A percentile compares a stretch with the other conserved stretches of the same genome.
Evolutionary conservation across 2,329 filamentous ascomycete species (phyloP).

Genomic region (Fusarium dlaminii): DNA sequence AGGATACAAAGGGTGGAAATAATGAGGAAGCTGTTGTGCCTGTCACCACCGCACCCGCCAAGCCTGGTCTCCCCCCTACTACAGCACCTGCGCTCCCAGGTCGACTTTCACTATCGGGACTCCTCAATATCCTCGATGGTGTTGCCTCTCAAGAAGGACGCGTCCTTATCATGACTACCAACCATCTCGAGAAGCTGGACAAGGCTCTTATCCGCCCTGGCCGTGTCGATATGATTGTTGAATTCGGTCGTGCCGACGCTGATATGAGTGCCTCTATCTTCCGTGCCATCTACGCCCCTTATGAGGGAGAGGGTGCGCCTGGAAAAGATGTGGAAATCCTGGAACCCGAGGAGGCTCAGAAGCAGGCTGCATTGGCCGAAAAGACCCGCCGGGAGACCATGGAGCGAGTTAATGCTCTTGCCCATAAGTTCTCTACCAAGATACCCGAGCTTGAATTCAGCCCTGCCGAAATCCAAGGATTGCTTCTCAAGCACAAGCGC

Average conservation of each 20-base stretch:
- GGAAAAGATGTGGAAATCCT: slow-evolving; percentile 3
- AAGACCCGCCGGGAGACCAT: slow-evolving; percentile 49
- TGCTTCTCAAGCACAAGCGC: slow-evolving; percentile 65
- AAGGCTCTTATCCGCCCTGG: slow-evolving; percentile 70
- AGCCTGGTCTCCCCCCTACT: slow-evolving; percentile 4
- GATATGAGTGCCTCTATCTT: slow-evolving; percentile 65
- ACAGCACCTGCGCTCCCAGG: slow-evolving; percentile 21
- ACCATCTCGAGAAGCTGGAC: slow-evolving; percentile 69
- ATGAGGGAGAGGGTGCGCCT: slow-evolving; percentile 48
- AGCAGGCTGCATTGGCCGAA: slow-evolving; percentile 45
- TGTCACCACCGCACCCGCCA: not conserved
- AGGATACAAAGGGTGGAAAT: slow-evolving; percentile 45
- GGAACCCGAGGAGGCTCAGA: slow-evolving; percentile 39
- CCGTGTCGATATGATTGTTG: slow-evolving; percentile 67
- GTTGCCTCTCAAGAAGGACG: slow-evolving; percentile 71
- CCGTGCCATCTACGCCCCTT: slow-evolving; percentile 66
- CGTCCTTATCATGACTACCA: slow-evolving; percentile 74
- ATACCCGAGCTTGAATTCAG: slow-evolving; percentile 67
- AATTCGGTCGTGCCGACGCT: slow-evolving; percentile 64
- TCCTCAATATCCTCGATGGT: slow-evolving; percentile 85
- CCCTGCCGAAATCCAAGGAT: slow-evolving; percentile 69
- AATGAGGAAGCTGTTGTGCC: slow-evolving; percentile 34
- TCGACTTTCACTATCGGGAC: slow-evolving; percentile 75
- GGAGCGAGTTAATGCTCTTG: slow-evolving; percentile 56
- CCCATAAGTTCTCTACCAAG: slow-evolving; percentile 57